Conservation (phyloP, 345 rosid species). For the Salix koriyanagi region DNA sequence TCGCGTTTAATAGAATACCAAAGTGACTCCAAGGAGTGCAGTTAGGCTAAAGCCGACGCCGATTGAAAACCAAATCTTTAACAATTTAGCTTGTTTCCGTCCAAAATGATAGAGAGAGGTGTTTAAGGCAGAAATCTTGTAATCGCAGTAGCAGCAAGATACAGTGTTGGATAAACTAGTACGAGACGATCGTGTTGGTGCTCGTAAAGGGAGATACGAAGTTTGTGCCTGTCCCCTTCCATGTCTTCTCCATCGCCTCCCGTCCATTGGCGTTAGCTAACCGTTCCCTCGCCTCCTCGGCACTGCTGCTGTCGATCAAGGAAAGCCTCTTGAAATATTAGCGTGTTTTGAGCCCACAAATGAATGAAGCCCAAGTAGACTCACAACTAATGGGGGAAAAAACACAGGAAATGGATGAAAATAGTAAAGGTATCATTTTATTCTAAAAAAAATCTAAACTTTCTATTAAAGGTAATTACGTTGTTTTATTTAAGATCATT, state of each 20-base stretch:
- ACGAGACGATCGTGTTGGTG: neutral
- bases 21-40: constrained; percentile 45
- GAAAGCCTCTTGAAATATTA: too few species aligned
- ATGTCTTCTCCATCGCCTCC: constrained; percentile 31
- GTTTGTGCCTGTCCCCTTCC: constrained; percentile 19
- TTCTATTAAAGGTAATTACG: too few species aligned
- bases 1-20: constrained; percentile 15
- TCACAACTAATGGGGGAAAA: too few species aligned
- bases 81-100: constrained; percentile 40
- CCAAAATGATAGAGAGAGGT: constrained; percentile 57
- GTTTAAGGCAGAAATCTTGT: constrained; percentile 44
- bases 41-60: constrained; percentile 72
- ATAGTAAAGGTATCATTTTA: too few species aligned
- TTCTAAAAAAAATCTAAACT: too few species aligned
- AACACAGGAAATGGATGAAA: too few species aligned
- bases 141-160: constrained; percentile 55
- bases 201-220: constrained; percentile 7
- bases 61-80: constrained; percentile 69
- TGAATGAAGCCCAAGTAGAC: too few species aligned
- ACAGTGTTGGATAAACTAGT: constrained; percentile 10
- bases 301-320: too few species aligned
- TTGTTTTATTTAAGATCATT: too few species aligned
- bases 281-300: too few species aligned
- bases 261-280: constrained; percentile 9
- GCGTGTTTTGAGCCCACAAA: too few species aligned